These are phyloP conservation scores for Penicillium pancosmium DNA, from an alignment of 495 filamentous ascomycete genomes.

Conservation along the genomic window DNA sequence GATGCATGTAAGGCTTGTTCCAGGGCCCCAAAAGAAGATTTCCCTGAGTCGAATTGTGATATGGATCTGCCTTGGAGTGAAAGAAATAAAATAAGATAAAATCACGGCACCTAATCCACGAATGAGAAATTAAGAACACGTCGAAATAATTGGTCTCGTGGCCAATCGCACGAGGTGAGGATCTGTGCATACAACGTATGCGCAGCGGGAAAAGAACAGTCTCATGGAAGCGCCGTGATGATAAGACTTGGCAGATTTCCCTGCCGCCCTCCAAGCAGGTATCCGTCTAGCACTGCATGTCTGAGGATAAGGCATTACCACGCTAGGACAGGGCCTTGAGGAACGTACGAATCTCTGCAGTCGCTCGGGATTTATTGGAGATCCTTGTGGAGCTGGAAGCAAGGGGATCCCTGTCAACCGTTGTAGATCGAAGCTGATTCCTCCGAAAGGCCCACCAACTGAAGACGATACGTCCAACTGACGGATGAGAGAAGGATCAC, in stretches of 20 bases:
- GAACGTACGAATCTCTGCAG: constrained; percentile 2
- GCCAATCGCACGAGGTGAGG: constrained; percentile 14
- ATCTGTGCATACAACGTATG: background rate
- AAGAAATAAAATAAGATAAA: background rate
- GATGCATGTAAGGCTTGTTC: constrained; percentile 12
- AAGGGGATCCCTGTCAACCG: constrained; percentile 17
- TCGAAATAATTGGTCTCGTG: constrained; percentile 13
- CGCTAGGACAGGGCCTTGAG: constrained; percentile 17
- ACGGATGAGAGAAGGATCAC: constrained; percentile 13
- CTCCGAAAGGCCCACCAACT: constrained; percentile 5
- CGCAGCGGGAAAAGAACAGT: background rate
- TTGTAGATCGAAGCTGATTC: constrained; percentile 11
- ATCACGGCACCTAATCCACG: constrained; percentile 2
- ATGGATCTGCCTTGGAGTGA: background rate
- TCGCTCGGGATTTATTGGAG: background rate
- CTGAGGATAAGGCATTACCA: constrained; percentile 9
- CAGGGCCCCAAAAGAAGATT: constrained; percentile 6
- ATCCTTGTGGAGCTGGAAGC: constrained; percentile 8
- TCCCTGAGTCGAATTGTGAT: constrained; percentile 15
- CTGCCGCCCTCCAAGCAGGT: constrained; percentile 17
- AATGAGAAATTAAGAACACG: constrained; percentile 15
- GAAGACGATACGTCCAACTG: constrained; percentile 4
- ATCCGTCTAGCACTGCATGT: constrained; percentile 17
- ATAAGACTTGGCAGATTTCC: constrained; percentile 9
- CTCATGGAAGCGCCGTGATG: constrained; percentile 17